phyloP scores from a whole-genome alignment of 805 yeast genomes.

The Suhomyces xylopsoci region DNA sequence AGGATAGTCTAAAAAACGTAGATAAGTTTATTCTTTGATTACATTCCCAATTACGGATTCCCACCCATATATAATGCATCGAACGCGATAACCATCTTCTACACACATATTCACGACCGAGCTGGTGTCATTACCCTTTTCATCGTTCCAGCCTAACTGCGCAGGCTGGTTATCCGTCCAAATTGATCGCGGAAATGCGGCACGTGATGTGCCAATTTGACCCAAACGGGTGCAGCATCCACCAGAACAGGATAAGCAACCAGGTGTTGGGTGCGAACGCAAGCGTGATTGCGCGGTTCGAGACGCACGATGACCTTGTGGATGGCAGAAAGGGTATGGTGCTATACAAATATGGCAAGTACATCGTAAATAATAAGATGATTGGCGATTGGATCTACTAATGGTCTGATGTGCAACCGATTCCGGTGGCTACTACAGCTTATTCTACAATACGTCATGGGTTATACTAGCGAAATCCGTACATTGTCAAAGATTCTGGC shows the following conservation, averaged over 20 bases:
- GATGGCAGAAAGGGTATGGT: not conserved
- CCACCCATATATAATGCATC: not conserved
- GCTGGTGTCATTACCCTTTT: conserved; percentile 4
- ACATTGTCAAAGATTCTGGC: not conserved
- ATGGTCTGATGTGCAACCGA: not conserved
- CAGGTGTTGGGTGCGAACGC: not conserved
- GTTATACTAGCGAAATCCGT: not conserved
- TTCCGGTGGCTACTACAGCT: not conserved
- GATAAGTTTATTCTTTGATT: not conserved
- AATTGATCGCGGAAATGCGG: not conserved
- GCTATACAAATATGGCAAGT: not conserved
- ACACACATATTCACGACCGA: not conserved
- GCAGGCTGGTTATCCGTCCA: not conserved
- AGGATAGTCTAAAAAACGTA: not conserved
- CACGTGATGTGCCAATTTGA: not conserved
- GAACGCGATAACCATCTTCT: not conserved
- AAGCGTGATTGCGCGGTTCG: not conserved
- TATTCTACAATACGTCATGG: not conserved
- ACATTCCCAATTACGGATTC: not conserved
- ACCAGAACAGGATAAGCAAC: not conserved
- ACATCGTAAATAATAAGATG: not conserved
- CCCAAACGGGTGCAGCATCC: not conserved
- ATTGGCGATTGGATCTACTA: not conserved
- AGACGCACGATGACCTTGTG: not conserved
- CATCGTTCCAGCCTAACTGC: not conserved